Percentiles rank a stretch among this genome's conserved stretches.
phyloP scores from a whole-genome alignment of 495 filamentous ascomycete genomes.

The Trichoderma gamsii region DNA sequence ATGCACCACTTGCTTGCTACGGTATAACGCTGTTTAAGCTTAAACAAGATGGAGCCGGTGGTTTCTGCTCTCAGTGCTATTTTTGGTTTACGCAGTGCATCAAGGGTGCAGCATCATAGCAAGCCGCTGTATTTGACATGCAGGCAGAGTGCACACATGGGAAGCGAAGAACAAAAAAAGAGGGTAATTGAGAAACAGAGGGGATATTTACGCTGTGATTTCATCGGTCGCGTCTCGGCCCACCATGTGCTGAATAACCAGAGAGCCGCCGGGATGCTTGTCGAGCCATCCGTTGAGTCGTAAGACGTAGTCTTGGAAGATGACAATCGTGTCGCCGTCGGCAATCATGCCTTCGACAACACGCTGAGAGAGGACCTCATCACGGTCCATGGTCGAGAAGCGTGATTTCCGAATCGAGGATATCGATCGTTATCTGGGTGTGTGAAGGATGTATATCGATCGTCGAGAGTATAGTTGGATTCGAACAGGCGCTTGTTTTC shows the following conservation, averaged over 20 bases:
- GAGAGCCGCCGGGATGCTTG: constrained; percentile 40
- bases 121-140: neutral
- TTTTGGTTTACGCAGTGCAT: neutral
- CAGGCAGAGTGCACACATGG: neutral
- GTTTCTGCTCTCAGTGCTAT: neutral
- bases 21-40: neutral
- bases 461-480: neutral
- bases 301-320: constrained; percentile 39
- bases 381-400: constrained; percentile 10
- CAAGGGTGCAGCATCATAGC: neutral
- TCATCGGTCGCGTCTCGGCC: constrained; percentile 48
- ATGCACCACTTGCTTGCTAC: neutral
- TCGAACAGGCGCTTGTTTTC: neutral
- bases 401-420: neutral
- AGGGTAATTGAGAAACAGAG: neutral
- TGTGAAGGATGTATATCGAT: neutral
- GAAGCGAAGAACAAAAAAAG: neutral
- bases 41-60: neutral
- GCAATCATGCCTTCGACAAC: constrained; percentile 38
- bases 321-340: constrained; percentile 39
- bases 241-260: constrained; percentile 45
- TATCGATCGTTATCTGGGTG: neutral
- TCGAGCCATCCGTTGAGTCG: constrained; percentile 40
- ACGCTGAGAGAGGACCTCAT: constrained; percentile 19
- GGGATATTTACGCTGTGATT: constrained; percentile 35